Evolutionary conservation across 495 filamentous ascomycete genomes (phyloP).

Genomic region (Entonaema liquescens): DNA sequence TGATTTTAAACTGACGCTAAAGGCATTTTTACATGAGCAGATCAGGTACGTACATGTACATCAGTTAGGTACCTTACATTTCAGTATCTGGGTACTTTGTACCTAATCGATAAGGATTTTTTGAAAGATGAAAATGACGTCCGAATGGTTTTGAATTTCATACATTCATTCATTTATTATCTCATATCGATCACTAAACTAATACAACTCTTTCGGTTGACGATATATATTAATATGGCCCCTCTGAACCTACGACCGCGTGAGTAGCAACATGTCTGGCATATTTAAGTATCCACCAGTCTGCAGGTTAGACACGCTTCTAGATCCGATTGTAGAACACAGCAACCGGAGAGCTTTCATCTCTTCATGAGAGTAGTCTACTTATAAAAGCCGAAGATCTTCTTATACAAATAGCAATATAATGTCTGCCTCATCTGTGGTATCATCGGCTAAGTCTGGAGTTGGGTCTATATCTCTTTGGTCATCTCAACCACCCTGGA

Average conservation of each 20-base stretch:
- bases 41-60: not conserved
- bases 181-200: not conserved
- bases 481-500: conserved; percentile 9
- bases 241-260: no score
- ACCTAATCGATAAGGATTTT: not conserved
- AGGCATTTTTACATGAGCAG: not conserved
- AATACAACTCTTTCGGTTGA: not conserved
- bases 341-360: not conserved
- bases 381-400: not conserved
- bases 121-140: not conserved
- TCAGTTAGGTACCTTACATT: not conserved
- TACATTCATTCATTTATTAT: not conserved
- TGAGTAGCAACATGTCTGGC: conserved; percentile 3
- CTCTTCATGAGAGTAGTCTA: not conserved
- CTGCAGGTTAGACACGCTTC: not conserved
- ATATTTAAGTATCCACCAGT: not conserved
- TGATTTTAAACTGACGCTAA: not conserved
- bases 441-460: conserved; percentile 1
- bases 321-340: not conserved
- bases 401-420: not conserved
- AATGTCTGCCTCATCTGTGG: conserved; percentile 13
- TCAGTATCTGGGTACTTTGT: not conserved
- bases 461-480: conserved; percentile 9
- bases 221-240: not conserved
- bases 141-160: not conserved